Evolutionary conservation across 139 green algal species (phyloP).

Genomic region (Nannochloris sp.): DNA sequence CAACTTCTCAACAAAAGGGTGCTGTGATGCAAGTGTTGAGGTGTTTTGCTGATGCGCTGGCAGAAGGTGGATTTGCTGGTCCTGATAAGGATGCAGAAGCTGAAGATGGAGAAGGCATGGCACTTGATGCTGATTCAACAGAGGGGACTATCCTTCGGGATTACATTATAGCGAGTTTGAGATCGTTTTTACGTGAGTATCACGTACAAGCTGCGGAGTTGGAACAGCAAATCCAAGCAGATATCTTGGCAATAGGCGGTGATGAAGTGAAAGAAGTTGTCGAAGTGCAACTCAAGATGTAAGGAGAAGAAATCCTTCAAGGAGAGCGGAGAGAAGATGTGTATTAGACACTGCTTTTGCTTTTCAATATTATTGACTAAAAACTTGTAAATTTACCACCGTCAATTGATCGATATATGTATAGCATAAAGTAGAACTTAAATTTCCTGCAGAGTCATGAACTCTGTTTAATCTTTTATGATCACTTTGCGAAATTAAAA

Average conservation of each 20-base stretch:
- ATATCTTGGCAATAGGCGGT: neutral
- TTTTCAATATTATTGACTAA: too few relatives aligned
- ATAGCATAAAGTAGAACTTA: too few relatives aligned
- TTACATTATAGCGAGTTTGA: conserved; percentile 16
- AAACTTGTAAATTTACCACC: too few relatives aligned
- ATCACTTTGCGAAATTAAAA: too few relatives aligned
- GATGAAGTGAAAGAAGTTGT: neutral
- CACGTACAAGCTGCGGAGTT: conserved; percentile 18
- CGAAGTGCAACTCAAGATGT: neutral
- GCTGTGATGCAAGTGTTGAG: conserved; percentile 15
- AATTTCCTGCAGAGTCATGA: too few relatives aligned
- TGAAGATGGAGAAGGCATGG: neutral
- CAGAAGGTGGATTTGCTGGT: neutral
- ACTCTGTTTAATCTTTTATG: too few relatives aligned
- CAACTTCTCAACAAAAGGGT: conserved; percentile 12
- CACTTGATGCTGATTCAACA: neutral
- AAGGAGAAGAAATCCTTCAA: too few relatives aligned
- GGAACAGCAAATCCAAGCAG: conserved; percentile 4
- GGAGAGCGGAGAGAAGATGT: too few relatives aligned
- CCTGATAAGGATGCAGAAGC: neutral
- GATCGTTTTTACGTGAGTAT: conserved; percentile 24
- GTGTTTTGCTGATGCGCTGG: conserved; percentile 14
- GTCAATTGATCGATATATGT: too few relatives aligned
- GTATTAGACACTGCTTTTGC: too few relatives aligned
- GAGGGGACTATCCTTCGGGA: conserved; percentile 11